Conservation (phyloP, 805 yeast genomes). For the Pichia membranifaciens region DNA sequence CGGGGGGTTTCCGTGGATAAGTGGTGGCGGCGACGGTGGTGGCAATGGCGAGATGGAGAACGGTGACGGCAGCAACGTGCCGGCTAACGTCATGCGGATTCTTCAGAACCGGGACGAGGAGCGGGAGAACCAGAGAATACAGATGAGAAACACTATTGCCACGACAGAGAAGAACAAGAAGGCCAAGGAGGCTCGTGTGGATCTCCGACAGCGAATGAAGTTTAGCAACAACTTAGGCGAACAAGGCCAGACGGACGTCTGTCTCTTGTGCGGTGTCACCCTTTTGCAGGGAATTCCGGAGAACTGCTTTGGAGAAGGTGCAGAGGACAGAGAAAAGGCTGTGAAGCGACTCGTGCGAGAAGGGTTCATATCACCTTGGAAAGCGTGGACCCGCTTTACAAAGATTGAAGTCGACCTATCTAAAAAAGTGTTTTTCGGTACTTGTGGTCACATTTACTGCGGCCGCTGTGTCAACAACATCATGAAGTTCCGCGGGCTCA, state of each 20-base stretch:
- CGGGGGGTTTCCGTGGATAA: no score
- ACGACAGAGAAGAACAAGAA: conserved; percentile 14
- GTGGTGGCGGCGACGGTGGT: not conserved
- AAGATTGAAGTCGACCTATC: conserved; percentile 55
- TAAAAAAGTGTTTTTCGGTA: conserved; percentile 55
- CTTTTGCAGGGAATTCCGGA: conserved; percentile 73
- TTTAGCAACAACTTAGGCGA: conserved; percentile 28
- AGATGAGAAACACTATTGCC: conserved; percentile 19
- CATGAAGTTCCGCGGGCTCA: conserved; percentile 26
- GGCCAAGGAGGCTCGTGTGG: conserved; percentile 14
- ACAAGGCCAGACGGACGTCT: conserved; percentile 30
- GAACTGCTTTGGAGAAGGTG: conserved; percentile 22
- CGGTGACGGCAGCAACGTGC: conserved; percentile 20
- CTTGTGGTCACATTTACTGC: conserved; percentile 83
- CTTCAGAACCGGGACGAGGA: conserved; percentile 26
- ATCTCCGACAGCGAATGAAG: conserved; percentile 10
- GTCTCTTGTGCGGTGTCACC: conserved; percentile 66
- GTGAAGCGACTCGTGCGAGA: conserved; percentile 24
- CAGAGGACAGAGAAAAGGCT: conserved; percentile 17
- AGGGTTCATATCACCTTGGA: conserved; percentile 56
- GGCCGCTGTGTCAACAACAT: conserved; percentile 76
- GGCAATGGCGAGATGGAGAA: conserved; percentile 19
- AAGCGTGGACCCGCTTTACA: conserved; percentile 43
- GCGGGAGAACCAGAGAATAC: conserved; percentile 24
- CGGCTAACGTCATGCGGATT: conserved; percentile 26